These are phyloP conservation scores for Cenchrus americanus DNA, from an alignment of 176 grass and related monocot genomes.

Conservation along the genomic window DNA sequence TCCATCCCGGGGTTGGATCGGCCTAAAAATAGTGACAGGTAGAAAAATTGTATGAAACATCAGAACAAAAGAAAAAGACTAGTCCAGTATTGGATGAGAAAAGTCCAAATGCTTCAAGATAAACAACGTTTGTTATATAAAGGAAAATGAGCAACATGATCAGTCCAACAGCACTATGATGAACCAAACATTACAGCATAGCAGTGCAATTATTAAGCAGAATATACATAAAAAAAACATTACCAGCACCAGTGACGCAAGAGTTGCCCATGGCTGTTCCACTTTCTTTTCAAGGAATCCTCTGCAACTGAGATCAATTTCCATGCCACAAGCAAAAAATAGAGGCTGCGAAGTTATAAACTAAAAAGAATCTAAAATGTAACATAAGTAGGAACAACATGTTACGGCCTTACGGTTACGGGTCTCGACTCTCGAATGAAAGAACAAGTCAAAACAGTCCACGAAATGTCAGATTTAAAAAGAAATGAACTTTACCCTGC, in stretches of 20 bases:
- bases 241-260: neutral
- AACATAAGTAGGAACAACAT: neutral
- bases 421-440: neutral
- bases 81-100: neutral
- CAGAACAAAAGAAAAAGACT: neutral
- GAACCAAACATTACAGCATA: neutral
- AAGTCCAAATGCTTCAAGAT: neutral
- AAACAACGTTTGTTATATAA: neutral
- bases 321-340: neutral
- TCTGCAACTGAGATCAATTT: constrained; percentile 4
- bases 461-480: neutral
- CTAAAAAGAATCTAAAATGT: neutral
- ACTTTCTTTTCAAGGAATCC: neutral
- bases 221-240: neutral
- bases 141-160: neutral
- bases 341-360: neutral
- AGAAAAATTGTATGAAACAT: neutral
- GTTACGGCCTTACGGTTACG: neutral
- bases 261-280: constrained; percentile 13
- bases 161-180: neutral
- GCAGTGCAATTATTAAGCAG: neutral
- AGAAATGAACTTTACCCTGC: no score
- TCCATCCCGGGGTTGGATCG: neutral
- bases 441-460: neutral
- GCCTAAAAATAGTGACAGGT: neutral